phyloP scores from a whole-genome alignment of 2,329 filamentous ascomycete genomes.

The Colletotrichum coccodes region DNA sequence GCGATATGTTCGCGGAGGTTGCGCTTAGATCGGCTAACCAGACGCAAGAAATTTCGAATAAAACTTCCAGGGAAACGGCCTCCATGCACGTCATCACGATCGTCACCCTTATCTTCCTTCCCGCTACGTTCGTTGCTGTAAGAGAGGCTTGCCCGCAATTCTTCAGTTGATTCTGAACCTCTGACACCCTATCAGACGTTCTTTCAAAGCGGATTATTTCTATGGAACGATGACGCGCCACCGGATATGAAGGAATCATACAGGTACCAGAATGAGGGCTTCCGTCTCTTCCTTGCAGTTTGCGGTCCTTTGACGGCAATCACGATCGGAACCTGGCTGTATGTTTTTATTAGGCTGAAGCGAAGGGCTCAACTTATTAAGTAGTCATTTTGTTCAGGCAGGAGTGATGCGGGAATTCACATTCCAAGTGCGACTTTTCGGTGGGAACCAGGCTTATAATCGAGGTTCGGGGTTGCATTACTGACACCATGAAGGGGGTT shows the following conservation, averaged over 20 bases:
- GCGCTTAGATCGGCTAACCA: not conserved
- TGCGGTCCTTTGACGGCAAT: not conserved
- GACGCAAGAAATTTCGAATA: not conserved
- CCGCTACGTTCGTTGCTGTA: slow-evolving; percentile 17
- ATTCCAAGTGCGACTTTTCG: no score
- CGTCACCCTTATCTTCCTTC: not conserved
- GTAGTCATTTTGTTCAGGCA: no score
- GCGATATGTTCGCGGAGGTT: not conserved
- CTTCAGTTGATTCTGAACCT: not conserved
- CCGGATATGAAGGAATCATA: not conserved
- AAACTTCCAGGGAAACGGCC: not conserved
- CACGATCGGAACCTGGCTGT: not conserved
- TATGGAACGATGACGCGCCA: not conserved
- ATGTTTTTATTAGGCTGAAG: not conserved
- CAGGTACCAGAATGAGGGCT: not conserved
- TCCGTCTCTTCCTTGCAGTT: not conserved
- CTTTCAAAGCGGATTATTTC: slow-evolving; percentile 8
- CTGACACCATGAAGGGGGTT: no score
- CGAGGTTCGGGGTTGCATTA: no score
- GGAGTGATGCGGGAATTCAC: no score
- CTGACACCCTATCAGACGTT: slow-evolving; percentile 5
- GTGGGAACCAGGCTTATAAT: no score
- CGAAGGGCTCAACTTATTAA: not conserved
- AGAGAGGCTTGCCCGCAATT: not conserved
- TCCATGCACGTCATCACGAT: slow-evolving; percentile 14